Evolutionary conservation across 2,329 filamentous ascomycete species (phyloP).

Genomic region (Beauveria sp.): DNA sequence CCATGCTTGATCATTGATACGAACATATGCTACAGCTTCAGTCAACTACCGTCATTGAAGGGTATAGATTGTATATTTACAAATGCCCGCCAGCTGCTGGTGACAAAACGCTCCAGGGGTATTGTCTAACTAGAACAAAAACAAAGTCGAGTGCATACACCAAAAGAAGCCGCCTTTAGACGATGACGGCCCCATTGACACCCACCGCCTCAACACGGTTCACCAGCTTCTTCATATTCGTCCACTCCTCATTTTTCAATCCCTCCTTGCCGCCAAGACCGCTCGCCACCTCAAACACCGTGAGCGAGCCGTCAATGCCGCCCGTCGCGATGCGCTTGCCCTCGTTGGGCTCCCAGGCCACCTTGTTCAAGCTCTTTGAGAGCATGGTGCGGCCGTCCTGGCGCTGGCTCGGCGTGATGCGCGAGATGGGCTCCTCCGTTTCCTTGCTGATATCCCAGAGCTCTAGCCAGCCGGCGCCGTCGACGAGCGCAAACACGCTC

Average conservation of each 20-base stretch:
- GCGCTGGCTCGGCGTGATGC: slow-evolving; percentile 62
- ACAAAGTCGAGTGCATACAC: neutral
- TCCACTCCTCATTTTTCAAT: slow-evolving; percentile 83
- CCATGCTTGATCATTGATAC: too few relatives aligned
- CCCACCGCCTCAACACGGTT: slow-evolving; percentile 62
- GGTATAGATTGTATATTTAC: slow-evolving; percentile 7
- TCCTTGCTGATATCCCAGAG: slow-evolving; percentile 93
- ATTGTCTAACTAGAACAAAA: slow-evolving; percentile 1
- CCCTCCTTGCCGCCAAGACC: slow-evolving; percentile 79
- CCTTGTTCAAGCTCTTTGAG: slow-evolving; percentile 83
- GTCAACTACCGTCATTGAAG: neutral
- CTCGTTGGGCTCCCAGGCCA: slow-evolving; percentile 88
- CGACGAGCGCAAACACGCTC: slow-evolving; percentile 88
- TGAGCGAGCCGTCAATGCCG: slow-evolving; percentile 83
- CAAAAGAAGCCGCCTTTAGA: slow-evolving; percentile 18
- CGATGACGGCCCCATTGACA: slow-evolving; percentile 38
- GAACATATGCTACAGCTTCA: neutral
- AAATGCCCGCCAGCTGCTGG: slow-evolving; percentile 6
- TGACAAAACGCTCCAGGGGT: slow-evolving; percentile 7
- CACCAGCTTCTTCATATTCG: slow-evolving; percentile 83
- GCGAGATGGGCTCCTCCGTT: slow-evolving; percentile 83
- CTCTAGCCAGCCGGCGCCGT: slow-evolving; percentile 86
- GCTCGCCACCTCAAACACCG: slow-evolving; percentile 83
- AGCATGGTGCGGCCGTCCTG: slow-evolving; percentile 61
- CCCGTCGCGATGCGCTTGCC: slow-evolving; percentile 83